These are phyloP conservation scores for Cutaneotrichosporon sp. DNA, from an alignment of 1,284 basidiomycete genomes.

Conservation along the genomic window DNA sequence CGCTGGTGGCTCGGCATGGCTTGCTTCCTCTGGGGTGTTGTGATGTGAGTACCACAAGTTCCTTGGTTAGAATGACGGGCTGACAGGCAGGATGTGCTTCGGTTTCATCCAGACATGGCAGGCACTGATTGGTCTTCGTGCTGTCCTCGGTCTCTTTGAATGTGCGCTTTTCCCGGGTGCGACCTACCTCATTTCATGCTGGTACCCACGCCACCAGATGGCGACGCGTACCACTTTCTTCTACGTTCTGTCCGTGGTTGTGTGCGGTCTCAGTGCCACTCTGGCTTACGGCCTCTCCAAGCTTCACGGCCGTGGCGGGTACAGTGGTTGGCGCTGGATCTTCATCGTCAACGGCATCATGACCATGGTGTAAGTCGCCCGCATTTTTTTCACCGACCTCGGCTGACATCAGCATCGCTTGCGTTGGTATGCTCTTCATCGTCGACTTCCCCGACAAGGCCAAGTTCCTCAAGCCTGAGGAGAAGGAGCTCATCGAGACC, in stretches of 20 bases:
- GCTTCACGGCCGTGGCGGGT: conserved; percentile 16
- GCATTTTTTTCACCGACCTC: neutral
- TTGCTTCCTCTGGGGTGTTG: conserved; percentile 46
- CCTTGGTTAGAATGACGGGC: conserved; percentile 15
- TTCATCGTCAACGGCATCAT: conserved; percentile 19
- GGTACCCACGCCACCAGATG: conserved; percentile 56
- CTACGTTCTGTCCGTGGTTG: conserved; percentile 17
- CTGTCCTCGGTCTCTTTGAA: conserved; percentile 52
- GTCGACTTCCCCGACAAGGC: conserved; percentile 27
- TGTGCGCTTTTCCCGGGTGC: conserved; percentile 49
- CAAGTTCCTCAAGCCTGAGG: conserved; percentile 13
- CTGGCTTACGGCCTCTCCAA: conserved; percentile 17
- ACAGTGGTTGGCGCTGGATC: conserved; percentile 22
- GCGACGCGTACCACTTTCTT: conserved; percentile 33
- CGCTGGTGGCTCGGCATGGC: conserved; percentile 21
- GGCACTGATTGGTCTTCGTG: conserved; percentile 49
- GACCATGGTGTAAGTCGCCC: conserved; percentile 8
- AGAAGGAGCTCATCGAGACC: conserved; percentile 18
- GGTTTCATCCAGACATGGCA: conserved; percentile 45
- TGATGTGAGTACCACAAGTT: conserved; percentile 37
- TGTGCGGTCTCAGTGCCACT: conserved; percentile 18
- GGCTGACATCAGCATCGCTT: conserved; percentile 17
- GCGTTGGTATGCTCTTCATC: conserved; percentile 10
- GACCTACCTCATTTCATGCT: conserved; percentile 51
- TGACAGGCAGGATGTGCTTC: conserved; percentile 50